Conservation (phyloP, 345 rosid species). For the Populus alba region DNA sequence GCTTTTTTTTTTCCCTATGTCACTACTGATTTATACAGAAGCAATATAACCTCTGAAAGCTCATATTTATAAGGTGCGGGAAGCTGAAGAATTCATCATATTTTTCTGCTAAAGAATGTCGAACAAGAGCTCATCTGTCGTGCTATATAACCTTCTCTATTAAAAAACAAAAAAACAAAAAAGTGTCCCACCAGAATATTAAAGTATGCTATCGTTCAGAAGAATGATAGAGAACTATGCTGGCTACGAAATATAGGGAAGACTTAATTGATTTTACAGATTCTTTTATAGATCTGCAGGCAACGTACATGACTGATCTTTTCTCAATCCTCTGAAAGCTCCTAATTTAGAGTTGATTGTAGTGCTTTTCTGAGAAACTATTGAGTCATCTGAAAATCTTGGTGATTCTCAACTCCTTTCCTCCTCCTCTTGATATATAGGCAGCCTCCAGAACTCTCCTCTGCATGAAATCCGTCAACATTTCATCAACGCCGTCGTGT, state of each 20-base stretch:
- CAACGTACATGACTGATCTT: not conserved
- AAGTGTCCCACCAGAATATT: not conserved
- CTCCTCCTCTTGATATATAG: conserved; percentile 27
- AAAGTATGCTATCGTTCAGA: not conserved
- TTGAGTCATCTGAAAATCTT: conserved; percentile 11
- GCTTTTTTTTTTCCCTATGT: no score
- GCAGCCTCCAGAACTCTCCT: conserved; percentile 28
- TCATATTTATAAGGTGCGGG: conserved; percentile 13
- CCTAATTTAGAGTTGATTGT: conserved; percentile 15
- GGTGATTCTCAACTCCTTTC: conserved; percentile 25
- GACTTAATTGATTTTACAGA: conserved; percentile 17
- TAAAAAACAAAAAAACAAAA: no score
- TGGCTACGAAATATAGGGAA: not conserved
- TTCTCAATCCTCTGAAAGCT: conserved; percentile 23
- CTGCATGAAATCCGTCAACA: conserved; percentile 33
- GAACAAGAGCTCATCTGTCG: conserved; percentile 24
- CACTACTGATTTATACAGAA: no score
- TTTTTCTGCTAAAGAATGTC: conserved; percentile 33
- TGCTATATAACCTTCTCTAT: conserved; percentile 27
- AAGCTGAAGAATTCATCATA: conserved; percentile 32
- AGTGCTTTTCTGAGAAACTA: not conserved
- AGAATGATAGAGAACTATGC: not conserved
- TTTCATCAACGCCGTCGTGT: conserved; percentile 13
- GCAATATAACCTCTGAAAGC: no score
- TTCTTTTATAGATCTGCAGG: conserved; percentile 7